Base-by-base conservation (phyloP, 768 basidiomycete species). In the Suillus weaverae region DNA sequence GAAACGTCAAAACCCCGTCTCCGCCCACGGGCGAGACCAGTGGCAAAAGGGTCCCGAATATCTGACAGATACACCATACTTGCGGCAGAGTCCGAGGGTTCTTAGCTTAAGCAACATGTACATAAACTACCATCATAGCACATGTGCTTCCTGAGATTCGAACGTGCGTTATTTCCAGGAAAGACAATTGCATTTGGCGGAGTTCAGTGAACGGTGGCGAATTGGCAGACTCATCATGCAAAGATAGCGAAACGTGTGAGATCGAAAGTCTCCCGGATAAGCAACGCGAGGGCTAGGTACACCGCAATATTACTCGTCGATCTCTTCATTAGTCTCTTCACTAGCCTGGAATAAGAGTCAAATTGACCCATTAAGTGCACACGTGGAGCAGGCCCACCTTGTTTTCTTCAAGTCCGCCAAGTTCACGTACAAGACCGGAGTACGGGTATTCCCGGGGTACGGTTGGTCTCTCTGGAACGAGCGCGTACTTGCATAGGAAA, bases 401-500 rank as follows among this genome's bases (percentile, higher is more conserved):
- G 75, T 91, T 92, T 70, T 85, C 88, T 67, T 91, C 86, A 63
- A 89, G 68, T 14, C 93, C 91, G 22, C 93, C 93, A 10, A 95
- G 84, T 74, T 94, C 93, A 63, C 76, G 83, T 41, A 89, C 86
- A 39, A 95, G 81, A 8, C 93, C 93, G 60, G 82, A 81, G 72
- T 82, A 92, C 2, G 93, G 93, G 70, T 91, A 95, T 68, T 90
- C 83, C 57, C 93, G 87, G 18, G 86, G 88, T 5, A 89, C 78
- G 16, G 85, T 85, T 30, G 90, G 90, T 10, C 84, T 78, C 35
- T 89, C 88, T 16, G 86, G 90, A 3, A 84, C 74, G 33, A 89
- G 75, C 22, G 75, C 77, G 48, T 82, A 81, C 63, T 86, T 89
- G 70, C 86, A 82, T 51, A 87, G 65, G 61, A 86, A 80, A 4